These are phyloP conservation scores for Pleoardoris graminearum DNA, from an alignment of 2,329 filamentous ascomycete species.

Conservation along the genomic window DNA sequence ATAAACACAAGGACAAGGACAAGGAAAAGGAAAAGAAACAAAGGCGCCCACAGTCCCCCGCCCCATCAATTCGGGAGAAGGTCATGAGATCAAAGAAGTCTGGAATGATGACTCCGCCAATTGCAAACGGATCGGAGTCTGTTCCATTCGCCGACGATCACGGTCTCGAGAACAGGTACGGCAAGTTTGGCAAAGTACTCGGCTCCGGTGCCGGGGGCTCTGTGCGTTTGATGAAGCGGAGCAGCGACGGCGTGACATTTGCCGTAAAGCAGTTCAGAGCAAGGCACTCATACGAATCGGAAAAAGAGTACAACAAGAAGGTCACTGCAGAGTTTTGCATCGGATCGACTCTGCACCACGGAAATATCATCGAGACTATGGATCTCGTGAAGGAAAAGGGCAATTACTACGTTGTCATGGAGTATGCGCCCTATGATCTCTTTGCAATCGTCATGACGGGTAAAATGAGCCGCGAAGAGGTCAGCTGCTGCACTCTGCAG, in stretches of 20 bases:
- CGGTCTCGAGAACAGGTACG: conserved; percentile 86
- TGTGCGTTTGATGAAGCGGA: conserved; percentile 90
- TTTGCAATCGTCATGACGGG: conserved; percentile 99
- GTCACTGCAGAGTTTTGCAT: conserved; percentile 98
- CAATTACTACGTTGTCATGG: conserved; percentile 98
- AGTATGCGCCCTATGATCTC: conserved; percentile 92
- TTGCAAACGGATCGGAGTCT: conserved; percentile 34
- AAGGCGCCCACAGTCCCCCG: conserved; percentile 65
- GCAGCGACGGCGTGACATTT: conserved; percentile 89
- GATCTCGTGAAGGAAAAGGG: conserved; percentile 94
- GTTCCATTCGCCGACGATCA: conserved; percentile 95
- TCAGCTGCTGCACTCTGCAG: conserved; percentile 89
- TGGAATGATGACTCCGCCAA: conserved; percentile 45
- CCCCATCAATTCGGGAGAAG: conserved; percentile 60
- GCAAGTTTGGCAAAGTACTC: conserved; percentile 91
- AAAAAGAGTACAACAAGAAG: conserved; percentile 97
- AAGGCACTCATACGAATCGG: conserved; percentile 87
- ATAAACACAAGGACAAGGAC: conserved; percentile 64
- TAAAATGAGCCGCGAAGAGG: conserved; percentile 90
- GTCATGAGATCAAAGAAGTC: conserved; percentile 51
- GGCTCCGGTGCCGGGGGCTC: conserved; percentile 94
- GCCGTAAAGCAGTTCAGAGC: conserved; percentile 97
- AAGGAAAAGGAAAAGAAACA: conserved; percentile 39
- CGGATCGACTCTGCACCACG: conserved; percentile 93
- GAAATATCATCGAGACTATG: conserved; percentile 96